Evolutionary conservation across 2,329 filamentous ascomycete species (phyloP).

Genomic region (Talaromyces sp.): DNA sequence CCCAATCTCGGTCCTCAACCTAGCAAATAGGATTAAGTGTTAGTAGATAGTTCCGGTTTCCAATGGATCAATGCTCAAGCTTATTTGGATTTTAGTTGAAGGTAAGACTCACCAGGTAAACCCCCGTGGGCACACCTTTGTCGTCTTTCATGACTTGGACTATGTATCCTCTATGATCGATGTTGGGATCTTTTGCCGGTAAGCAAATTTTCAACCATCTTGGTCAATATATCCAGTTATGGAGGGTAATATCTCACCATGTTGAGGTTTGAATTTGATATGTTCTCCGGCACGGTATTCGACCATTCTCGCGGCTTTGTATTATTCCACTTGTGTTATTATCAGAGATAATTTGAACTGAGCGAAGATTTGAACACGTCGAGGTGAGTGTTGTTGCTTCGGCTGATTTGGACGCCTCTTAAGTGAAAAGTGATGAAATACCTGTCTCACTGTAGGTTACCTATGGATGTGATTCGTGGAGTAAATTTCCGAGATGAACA

Average conservation of each 20-base stretch:
- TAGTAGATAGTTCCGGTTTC: too few relatives aligned
- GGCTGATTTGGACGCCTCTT: too few relatives aligned
- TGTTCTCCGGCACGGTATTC: not conserved
- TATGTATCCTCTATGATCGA: conserved; percentile 20
- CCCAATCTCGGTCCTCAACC: conserved; percentile 20
- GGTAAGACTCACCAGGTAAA: conserved; percentile 4
- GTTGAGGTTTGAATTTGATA: conserved; percentile 12
- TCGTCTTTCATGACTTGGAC: conserved; percentile 15
- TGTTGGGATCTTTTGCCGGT: conserved; percentile 11
- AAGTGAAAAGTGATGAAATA: conserved; percentile 10
- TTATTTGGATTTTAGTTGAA: not conserved
- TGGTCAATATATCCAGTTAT: too few relatives aligned
- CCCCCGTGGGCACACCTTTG: conserved; percentile 4
- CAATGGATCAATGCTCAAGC: too few relatives aligned
- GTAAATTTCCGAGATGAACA: not conserved
- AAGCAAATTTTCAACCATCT: too few relatives aligned
- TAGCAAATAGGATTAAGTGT: not conserved
- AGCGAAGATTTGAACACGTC: too few relatives aligned
- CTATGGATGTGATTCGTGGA: not conserved
- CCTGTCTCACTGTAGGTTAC: conserved; percentile 1
- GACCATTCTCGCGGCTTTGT: conserved; percentile 1
- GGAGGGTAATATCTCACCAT: too few relatives aligned
- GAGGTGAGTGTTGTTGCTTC: too few relatives aligned
- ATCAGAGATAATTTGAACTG: too few relatives aligned
- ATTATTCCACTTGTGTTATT: too few relatives aligned